Evolutionary conservation across 805 yeast species (phyloP).

Genomic region (Saccharomyces mikatae): DNA sequence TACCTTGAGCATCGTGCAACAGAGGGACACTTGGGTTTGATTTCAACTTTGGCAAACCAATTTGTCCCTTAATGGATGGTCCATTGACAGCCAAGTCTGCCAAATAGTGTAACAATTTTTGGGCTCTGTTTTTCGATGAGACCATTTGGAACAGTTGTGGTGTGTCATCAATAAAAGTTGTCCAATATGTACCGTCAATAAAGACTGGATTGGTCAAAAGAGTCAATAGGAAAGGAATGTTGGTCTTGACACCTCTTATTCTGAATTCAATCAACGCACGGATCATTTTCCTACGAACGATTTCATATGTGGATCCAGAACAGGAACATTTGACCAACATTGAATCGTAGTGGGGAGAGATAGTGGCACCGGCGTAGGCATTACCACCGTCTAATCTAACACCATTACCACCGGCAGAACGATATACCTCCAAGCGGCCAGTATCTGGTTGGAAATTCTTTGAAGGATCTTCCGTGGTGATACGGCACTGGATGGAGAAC

Average conservation of each 20-base stretch:
- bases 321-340: constrained; percentile 97
- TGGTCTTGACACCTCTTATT: constrained; percentile 98
- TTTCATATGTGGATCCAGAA: constrained; percentile 94
- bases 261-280: constrained; percentile 95
- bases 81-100: constrained; percentile 96
- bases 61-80: constrained; percentile 89
- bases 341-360: constrained; percentile 95
- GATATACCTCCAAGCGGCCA: constrained; percentile 94
- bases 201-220: constrained; percentile 84
- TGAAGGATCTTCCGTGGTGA: constrained; percentile 95
- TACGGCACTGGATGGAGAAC: constrained; percentile 97
- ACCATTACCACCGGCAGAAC: constrained; percentile 99
- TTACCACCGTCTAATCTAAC: constrained; percentile 98
- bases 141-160: constrained; percentile 94
- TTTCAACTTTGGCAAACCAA: constrained; percentile 78
- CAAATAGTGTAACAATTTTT: constrained; percentile 79
- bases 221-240: constrained; percentile 91
- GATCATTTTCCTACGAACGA: constrained; percentile 95
- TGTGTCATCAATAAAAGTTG: constrained; percentile 96
- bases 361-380: constrained; percentile 93
- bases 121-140: constrained; percentile 93
- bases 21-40: constrained; percentile 71
- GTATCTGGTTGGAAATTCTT: constrained; percentile 98
- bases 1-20: constrained; percentile 55
- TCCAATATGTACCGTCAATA: constrained; percentile 86